phyloP scores from a whole-genome alignment of 805 yeast genomes.

The Suhomyces sp. region DNA sequence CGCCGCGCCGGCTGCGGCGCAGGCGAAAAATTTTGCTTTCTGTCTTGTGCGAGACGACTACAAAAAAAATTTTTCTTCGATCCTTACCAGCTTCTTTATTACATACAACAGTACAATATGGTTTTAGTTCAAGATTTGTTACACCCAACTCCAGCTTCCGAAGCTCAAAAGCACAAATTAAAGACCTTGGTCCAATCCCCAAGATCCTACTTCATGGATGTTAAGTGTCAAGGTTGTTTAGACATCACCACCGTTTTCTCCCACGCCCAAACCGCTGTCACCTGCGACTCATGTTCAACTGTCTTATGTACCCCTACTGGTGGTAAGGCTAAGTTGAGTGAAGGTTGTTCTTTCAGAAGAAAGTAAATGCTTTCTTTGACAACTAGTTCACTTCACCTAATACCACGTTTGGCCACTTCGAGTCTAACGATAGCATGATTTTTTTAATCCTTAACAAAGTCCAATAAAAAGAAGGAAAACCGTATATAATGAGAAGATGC shows the following conservation, averaged over 20 bases:
- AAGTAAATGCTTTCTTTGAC: slow-evolving; percentile 20
- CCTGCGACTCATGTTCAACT: slow-evolving; percentile 40
- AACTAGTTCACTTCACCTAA: neutral
- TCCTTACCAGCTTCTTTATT: neutral
- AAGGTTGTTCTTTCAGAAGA: slow-evolving; percentile 42
- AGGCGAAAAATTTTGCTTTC: slow-evolving; percentile 2
- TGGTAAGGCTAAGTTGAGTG: slow-evolving; percentile 43
- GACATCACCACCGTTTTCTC: slow-evolving; percentile 42
- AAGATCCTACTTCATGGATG: slow-evolving; percentile 43
- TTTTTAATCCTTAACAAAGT: neutral
- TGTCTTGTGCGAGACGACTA: neutral
- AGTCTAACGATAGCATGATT: slow-evolving; percentile 1
- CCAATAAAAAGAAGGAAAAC: neutral
- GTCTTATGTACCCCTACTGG: slow-evolving; percentile 42
- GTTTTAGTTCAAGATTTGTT: slow-evolving; percentile 45
- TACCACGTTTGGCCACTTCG: neutral
- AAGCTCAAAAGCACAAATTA: slow-evolving; percentile 36
- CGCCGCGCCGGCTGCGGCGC: neutral
- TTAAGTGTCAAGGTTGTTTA: slow-evolving; percentile 42
- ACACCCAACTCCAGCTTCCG: slow-evolving; percentile 39
- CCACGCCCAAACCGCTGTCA: slow-evolving; percentile 43
- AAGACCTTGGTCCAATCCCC: slow-evolving; percentile 41
- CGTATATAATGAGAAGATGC: slow-evolving; percentile 1
- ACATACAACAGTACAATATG: slow-evolving; percentile 13
- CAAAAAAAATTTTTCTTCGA: slow-evolving; percentile 1